Evolutionary conservation across 441 rosid species (phyloP), one percentile per base, ranked within the genome.

Genomic region (Euphorbia celastroides): DNA sequence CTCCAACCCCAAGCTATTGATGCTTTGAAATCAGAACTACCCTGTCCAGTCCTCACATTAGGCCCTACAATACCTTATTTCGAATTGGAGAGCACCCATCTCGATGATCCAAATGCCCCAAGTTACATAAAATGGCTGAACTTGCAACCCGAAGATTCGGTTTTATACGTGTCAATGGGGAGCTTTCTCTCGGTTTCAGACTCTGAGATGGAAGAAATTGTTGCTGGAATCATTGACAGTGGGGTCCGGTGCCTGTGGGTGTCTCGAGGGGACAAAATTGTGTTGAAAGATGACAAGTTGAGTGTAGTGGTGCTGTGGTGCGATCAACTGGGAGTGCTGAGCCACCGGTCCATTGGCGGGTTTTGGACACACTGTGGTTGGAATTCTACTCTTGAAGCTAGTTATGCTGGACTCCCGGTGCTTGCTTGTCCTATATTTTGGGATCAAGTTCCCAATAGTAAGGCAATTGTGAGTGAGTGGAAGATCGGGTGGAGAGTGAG

Each of bases 1-100:
- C 82, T 85, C n/a, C 87, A 83, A 66, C 38, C 68, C 20, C 70
- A 16, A 41, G 81, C 32, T 5, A 31, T 83, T 31, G 84, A 81
- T 2, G 57, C 74, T 26, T 61, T 85, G 20, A 63, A 22, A 54
- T 12, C 55, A 1, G 31, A 68, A n/a, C 41, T 75, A 28, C 13
- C 60, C 16, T 56, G 73, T 19, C 78, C 82, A 4, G 31, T 83
- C 5, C 77, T 76, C 38, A 54, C 88, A 0, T 55, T 80, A 64
- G 88, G 88, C 65, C 86, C 88, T 1, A 17, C 77, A 48, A 79
- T 85, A 20, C 84, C 89, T 19, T 78, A 64, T 69, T 69, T 69
- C 25, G 70, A 77, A 19, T 32, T 78, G 59, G 34, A 68, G 22
- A 58, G 58, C 48, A 27, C 13, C n/a, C 2, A 10, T 13, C 2